Base-by-base conservation (phyloP, 768 basidiomycete species). In the Termitomyces sp. region DNA sequence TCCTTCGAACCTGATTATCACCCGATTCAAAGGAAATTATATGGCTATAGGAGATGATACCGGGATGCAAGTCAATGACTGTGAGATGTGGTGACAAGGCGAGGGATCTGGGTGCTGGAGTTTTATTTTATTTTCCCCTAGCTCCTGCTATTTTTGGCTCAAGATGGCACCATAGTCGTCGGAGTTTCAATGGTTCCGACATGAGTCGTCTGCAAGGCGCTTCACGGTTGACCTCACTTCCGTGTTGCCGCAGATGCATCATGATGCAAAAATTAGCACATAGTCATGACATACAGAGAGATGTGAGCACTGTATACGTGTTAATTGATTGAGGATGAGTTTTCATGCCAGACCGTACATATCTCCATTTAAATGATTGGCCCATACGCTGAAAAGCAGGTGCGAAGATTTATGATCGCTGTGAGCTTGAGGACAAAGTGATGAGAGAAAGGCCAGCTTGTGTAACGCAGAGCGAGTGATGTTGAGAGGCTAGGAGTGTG, bases 181-280 rank as follows among this genome's bases (percentile, higher is more conserved):
- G 21, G 49, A 50, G 49, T 51, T 40, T 30, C 17, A 50, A 12
- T 26, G 12, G 26, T 40, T 38, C 37, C 37, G 50, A 33, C 7
- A 45, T 46, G 28, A 45, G 23, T 40, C 5, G 50, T 40, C 37
- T 17, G 42, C 21, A 28, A 26, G 12, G 44, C 3, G 11, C 11
- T 5, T 44, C 12, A 19, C 47, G 14, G 15, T 14, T 26, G 31
- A 19, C 46, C 47, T n/a, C 6, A 33, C 9, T 42, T 49, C 54
- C 54, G 54, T 35, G 54, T 55, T 33, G 42, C 54, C 54, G 54
- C 41, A n/a, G 7, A 40, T 15, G 31, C 17, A 15, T 43, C n/a
- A 53, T 17, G 28, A 35, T 21, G 9, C 19, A 43, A 11, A 37
- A 52, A 46, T 33, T 6, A 47, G 33, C 19, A 44, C 55, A 35